Base-by-base conservation (phyloP, 1,284 basidiomycete genomes). In the Ganoderma sp. region DNA sequence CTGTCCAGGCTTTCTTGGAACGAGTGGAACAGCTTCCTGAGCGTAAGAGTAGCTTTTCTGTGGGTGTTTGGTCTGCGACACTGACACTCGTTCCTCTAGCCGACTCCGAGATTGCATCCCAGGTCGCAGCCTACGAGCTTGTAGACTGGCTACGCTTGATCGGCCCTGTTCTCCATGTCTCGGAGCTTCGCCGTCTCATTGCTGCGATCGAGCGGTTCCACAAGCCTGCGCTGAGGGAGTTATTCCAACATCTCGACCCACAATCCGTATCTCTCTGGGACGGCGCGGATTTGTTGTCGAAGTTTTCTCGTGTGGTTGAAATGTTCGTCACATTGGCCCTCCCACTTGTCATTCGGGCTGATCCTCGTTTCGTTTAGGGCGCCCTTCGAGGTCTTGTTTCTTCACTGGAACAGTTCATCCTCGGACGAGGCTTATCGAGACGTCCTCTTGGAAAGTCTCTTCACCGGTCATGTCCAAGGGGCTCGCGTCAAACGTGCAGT, bases 121-220 rank as follows among this genome's bases (percentile, higher is more conserved):
- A 76, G 58, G 72, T 74, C 3, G 73, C 80, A 39, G 88, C 88
- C 0, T 86, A 81, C 64, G 85, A 87, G 66, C 78, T 91, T 0
- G 80, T 91, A 12, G 88, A 90, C 71, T 87, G 84, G 84, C 68
- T 89, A 42, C 86, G 90, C 54, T 77, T 90, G 1, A 72, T 82
- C 1, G 79, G 82, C 19, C 75, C 77, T 32, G 74, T 77, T 0
- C 72, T 85, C 3, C 74, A 76, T 22, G 32, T 77, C 0, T 68
- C 73, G 0, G 82, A 87, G 41, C 73, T 88, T 12, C 73, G 71
- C n/a, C 81, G 83, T 12, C 73, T 89, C 2, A 73, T 81, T 0
- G 63, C 67, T 6, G 76, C 82, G 0, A 67, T 90, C 28, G 72
- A 77, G 22, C 79, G 77, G 17, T 77, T 87, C n/a, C 75, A 87